Evolutionary conservation across 331 rosid species (phyloP).

Genomic region (Cucumis variabilis): DNA sequence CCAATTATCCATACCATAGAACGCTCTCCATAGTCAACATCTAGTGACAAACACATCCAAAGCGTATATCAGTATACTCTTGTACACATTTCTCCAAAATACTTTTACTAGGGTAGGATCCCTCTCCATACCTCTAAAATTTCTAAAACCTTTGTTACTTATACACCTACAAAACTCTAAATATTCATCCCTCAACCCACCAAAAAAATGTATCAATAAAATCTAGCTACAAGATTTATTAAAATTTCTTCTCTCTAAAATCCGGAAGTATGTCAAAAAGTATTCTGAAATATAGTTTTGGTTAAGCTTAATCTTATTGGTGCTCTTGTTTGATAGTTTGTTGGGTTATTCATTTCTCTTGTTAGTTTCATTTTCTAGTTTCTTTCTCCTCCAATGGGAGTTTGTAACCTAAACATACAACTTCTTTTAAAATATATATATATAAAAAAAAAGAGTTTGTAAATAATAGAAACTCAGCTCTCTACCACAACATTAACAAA

Average conservation of each 20-base stretch:
- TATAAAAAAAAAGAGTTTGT: background rate
- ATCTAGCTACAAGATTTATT: background rate
- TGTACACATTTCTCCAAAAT: background rate
- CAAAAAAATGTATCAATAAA: background rate
- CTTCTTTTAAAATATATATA: background rate
- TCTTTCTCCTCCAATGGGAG: background rate
- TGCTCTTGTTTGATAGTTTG: background rate
- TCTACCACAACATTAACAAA: constrained; percentile 1
- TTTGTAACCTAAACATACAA: background rate
- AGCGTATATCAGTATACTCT: background rate
- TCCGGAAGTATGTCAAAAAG: background rate
- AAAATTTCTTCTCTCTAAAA: constrained; percentile 5
- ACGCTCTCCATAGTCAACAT: background rate
- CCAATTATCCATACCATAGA: background rate
- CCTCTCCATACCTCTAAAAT: too few species aligned
- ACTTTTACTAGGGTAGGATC: background rate
- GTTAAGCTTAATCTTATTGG: background rate
- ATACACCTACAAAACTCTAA: too few species aligned
- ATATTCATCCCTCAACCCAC: background rate
- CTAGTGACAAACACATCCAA: background rate
- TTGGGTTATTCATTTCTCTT: background rate
- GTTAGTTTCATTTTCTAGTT: background rate
- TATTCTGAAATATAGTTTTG: constrained; percentile 13
- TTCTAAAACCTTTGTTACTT: background rate
- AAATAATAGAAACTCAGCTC: background rate